phyloP scores from a whole-genome alignment of 2,329 filamentous ascomycete species.

The Epichloe sibirici region DNA sequence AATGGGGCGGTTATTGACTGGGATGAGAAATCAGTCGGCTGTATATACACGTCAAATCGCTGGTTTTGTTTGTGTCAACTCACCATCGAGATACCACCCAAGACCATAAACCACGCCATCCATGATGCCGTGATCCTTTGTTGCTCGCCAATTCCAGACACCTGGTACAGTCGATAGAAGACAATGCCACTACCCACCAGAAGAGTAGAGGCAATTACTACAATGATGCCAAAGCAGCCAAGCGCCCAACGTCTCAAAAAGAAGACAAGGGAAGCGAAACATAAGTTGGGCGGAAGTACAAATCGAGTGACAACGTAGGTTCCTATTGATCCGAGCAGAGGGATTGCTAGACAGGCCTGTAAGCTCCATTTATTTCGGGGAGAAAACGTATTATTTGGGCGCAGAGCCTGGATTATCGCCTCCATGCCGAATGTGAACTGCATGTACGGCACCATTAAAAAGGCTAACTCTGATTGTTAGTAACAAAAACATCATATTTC shows the following conservation, averaged over 20 bases:
- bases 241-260: slow-evolving; percentile 50
- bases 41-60: background rate
- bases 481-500: background rate
- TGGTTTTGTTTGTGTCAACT: slow-evolving; percentile 16
- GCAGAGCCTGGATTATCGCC: slow-evolving; percentile 37
- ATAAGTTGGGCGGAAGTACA: slow-evolving; percentile 43
- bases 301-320: slow-evolving; percentile 48
- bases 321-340: slow-evolving; percentile 38
- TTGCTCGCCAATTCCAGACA: slow-evolving; percentile 40
- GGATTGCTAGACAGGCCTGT: slow-evolving; percentile 39
- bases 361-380: slow-evolving; percentile 48
- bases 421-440: slow-evolving; percentile 56
- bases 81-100: slow-evolving; percentile 47
- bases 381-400: slow-evolving; percentile 43
- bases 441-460: slow-evolving; percentile 54
- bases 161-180: slow-evolving; percentile 43
- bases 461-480: slow-evolving; percentile 30
- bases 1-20: slow-evolving; percentile 51
- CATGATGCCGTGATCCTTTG: slow-evolving; percentile 53
- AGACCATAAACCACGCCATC: slow-evolving; percentile 55
- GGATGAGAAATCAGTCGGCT: background rate
- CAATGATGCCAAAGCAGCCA: slow-evolving; percentile 42
- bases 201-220: slow-evolving; percentile 37
- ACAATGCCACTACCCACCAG: slow-evolving; percentile 39
- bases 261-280: slow-evolving; percentile 57